Evolutionary conservation across 202 grass and related monocot genomes (phyloP).

Genomic region (Elaeis oleifera): DNA sequence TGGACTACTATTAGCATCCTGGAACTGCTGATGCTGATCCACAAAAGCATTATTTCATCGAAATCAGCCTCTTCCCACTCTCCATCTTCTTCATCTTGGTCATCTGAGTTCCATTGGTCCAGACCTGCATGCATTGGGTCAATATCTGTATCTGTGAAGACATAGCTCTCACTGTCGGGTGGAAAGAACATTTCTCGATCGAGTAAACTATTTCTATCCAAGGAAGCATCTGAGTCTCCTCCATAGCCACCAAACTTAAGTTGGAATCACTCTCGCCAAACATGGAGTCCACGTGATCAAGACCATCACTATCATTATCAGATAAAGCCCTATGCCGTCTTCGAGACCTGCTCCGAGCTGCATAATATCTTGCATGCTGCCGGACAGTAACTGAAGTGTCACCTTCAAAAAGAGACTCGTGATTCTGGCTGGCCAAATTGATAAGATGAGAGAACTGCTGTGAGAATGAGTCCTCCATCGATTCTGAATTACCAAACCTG

Average conservation of each 20-base stretch:
- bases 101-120: constrained; percentile 69
- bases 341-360: constrained; percentile 39
- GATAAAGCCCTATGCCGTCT: constrained; percentile 42
- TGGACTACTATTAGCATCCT: constrained; percentile 25
- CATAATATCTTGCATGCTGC: constrained; percentile 25
- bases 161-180: constrained; percentile 44
- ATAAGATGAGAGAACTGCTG: constrained; percentile 58
- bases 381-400: constrained; percentile 14
- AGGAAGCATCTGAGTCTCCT: constrained; percentile 71
- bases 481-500: constrained; percentile 28
- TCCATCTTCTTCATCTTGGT: constrained; percentile 49
- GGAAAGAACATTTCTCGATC: constrained; percentile 46
- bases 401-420: constrained; percentile 33
- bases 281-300: constrained; percentile 47
- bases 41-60: constrained; percentile 32
- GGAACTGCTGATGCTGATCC: constrained; percentile 28
- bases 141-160: constrained; percentile 60
- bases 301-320: constrained; percentile 69
- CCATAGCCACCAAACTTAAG: constrained; percentile 53
- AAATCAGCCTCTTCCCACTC: constrained; percentile 55
- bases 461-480: constrained; percentile 46
- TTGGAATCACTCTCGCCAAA: constrained; percentile 66
- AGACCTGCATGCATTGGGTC: constrained; percentile 75
- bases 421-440: constrained; percentile 55
- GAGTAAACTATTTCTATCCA: constrained; percentile 33